Evolutionary conservation across 2,329 filamentous ascomycete species (phyloP).

Genomic region (Calycina marina): DNA sequence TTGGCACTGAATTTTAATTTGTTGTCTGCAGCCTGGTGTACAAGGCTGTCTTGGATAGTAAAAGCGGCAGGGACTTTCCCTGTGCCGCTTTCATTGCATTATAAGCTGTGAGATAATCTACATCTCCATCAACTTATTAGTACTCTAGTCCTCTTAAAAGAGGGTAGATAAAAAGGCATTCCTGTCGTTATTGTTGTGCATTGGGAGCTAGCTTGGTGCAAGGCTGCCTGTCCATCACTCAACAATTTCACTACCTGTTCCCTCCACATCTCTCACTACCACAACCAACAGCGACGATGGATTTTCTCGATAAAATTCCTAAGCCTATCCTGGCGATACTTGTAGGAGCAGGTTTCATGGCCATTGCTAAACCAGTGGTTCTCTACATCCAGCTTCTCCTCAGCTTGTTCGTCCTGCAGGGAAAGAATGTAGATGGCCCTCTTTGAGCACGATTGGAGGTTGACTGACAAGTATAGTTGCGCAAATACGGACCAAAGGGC

Average conservation of each 20-base stretch:
- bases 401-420: constrained; percentile 53
- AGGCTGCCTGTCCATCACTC: background rate
- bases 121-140: too few relatives aligned
- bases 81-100: too few relatives aligned
- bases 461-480: constrained; percentile 42
- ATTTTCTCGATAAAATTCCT: constrained; percentile 11
- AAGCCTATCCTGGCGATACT: constrained; percentile 16
- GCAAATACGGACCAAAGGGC: constrained; percentile 78
- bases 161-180: too few relatives aligned
- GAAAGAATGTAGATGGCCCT: constrained; percentile 38
- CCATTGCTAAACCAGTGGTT: constrained; percentile 38
- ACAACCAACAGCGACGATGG: constrained; percentile 7
- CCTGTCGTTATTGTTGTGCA: too few relatives aligned
- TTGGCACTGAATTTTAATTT: too few relatives aligned
- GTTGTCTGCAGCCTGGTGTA: too few relatives aligned
- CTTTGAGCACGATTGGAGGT: constrained; percentile 2
- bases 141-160: too few relatives aligned
- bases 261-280: background rate
- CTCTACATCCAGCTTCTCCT: constrained; percentile 47
- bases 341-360: constrained; percentile 42
- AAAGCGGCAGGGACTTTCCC: too few relatives aligned
- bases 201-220: too few relatives aligned
- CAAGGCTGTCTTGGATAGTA: too few relatives aligned
- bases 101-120: too few relatives aligned
- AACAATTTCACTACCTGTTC: background rate